These are phyloP conservation scores for Penicillium aurantiogriseum DNA, from an alignment of 2,329 filamentous ascomycete species.

Conservation along the genomic window DNA sequence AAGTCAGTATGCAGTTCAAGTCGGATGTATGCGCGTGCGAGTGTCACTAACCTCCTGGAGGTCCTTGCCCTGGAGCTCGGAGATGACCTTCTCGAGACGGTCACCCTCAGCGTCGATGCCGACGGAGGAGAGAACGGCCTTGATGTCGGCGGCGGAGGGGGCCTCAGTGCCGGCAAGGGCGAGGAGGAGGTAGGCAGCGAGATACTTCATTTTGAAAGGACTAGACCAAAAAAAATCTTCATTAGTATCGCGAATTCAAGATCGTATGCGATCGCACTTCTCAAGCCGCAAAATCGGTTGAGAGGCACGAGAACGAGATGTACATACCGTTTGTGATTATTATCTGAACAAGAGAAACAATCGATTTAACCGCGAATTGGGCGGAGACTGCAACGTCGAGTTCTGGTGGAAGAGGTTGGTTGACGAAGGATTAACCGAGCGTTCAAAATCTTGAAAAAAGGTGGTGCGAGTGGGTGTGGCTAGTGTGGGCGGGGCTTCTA, in stretches of 20 bases:
- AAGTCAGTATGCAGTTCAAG: constrained; percentile 17
- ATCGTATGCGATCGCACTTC: constrained; percentile 7
- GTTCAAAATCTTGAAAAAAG: constrained; percentile 39
- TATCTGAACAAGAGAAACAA: constrained; percentile 67
- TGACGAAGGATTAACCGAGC: constrained; percentile 30
- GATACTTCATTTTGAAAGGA: constrained; percentile 90
- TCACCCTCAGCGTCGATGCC: constrained; percentile 91
- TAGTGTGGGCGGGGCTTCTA: constrained; percentile 32
- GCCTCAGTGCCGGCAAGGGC: constrained; percentile 86
- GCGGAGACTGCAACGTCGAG: constrained; percentile 99
- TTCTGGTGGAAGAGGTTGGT: constrained; percentile 54
- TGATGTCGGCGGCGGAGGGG: constrained; percentile 83
- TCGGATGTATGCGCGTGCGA: not conserved
- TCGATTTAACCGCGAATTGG: constrained; percentile 98
- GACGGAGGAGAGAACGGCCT: constrained; percentile 83
- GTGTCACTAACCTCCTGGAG: constrained; percentile 75
- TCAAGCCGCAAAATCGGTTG: not conserved
- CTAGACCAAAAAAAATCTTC: constrained; percentile 14
- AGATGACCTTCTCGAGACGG: constrained; percentile 80
- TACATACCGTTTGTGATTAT: constrained; percentile 32
- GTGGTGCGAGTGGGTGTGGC: constrained; percentile 40
- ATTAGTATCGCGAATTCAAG: constrained; percentile 22
- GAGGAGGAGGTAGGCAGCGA: constrained; percentile 98
- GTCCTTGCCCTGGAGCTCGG: constrained; percentile 67
- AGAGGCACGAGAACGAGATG: not conserved